Evolutionary conservation across 768 basidiomycete species (phyloP).

Genomic region (Cantharellus anzutake): DNA sequence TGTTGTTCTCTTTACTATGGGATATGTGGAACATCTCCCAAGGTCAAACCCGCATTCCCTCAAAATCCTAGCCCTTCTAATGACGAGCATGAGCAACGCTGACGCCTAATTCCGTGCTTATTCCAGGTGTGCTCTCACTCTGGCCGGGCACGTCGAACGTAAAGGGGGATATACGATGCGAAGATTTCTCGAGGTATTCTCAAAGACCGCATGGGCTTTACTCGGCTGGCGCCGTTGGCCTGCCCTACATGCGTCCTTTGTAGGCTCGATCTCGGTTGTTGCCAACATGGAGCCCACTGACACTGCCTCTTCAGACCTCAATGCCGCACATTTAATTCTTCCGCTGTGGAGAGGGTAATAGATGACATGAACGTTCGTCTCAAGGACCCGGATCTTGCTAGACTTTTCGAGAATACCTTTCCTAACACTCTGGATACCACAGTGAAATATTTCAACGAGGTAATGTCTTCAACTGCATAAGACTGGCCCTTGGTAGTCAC

Average conservation of each 20-base stretch:
- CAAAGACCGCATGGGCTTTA: neutral
- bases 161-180: neutral
- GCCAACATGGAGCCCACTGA: slow-evolving; percentile 24
- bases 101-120: too few relatives aligned
- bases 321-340: slow-evolving; percentile 61
- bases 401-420: slow-evolving; percentile 66
- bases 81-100: too few relatives aligned
- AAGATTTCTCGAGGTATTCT: slow-evolving; percentile 1
- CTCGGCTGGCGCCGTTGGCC: neutral
- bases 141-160: too few relatives aligned
- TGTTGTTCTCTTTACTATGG: too few relatives aligned
- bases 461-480: slow-evolving; percentile 10
- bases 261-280: neutral
- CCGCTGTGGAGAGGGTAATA: slow-evolving; percentile 62
- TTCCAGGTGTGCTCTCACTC: too few relatives aligned
- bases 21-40: too few relatives aligned
- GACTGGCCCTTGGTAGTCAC: neutral
- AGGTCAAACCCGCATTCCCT: too few relatives aligned
- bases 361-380: slow-evolving; percentile 50
- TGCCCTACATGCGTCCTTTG: slow-evolving; percentile 1
- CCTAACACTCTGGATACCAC: slow-evolving; percentile 73
- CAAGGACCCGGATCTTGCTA: slow-evolving; percentile 59
- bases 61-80: too few relatives aligned
- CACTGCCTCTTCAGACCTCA: slow-evolving; percentile 40
- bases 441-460: slow-evolving; percentile 52